These are phyloP conservation scores for Elsinoe australis DNA, from an alignment of 2,329 filamentous ascomycete species.

Conservation along the genomic window DNA sequence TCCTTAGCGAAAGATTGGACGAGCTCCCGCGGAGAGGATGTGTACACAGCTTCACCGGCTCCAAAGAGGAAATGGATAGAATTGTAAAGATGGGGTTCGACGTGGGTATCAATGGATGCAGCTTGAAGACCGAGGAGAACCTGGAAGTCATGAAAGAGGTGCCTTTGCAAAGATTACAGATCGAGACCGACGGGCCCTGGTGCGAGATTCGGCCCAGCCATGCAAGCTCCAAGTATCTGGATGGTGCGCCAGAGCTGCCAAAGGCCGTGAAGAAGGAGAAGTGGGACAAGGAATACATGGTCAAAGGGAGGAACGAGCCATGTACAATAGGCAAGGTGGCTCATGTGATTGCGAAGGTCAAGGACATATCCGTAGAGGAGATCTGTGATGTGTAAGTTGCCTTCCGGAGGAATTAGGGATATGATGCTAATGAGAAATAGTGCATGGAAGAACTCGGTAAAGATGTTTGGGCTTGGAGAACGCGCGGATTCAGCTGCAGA, in stretches of 20 bases:
- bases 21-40: slow-evolving; percentile 61
- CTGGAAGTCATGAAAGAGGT: slow-evolving; percentile 74
- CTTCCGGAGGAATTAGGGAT: slow-evolving; percentile 21
- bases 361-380: slow-evolving; percentile 68
- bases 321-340: slow-evolving; percentile 80
- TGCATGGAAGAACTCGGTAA: slow-evolving; percentile 72
- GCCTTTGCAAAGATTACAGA: slow-evolving; percentile 71
- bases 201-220: slow-evolving; percentile 89
- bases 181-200: slow-evolving; percentile 96
- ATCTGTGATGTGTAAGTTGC: slow-evolving; percentile 66
- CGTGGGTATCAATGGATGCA: slow-evolving; percentile 94
- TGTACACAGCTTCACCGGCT: slow-evolving; percentile 93
- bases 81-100: slow-evolving; percentile 75
- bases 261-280: slow-evolving; percentile 94
- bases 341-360: slow-evolving; percentile 80
- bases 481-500: no score
- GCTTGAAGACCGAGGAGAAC: slow-evolving; percentile 89
- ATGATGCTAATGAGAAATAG: slow-evolving; percentile 27
- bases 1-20: slow-evolving; percentile 51
- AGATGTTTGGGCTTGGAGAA: slow-evolving; percentile 67
- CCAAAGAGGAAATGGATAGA: slow-evolving; percentile 71
- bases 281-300: slow-evolving; percentile 77
- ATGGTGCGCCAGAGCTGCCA: slow-evolving; percentile 62
- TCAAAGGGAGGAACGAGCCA: slow-evolving; percentile 93
- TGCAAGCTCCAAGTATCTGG: slow-evolving; percentile 67